Base-by-base conservation (phyloP, 148 eudicot species). In the Salicornia ramosissima region DNA sequence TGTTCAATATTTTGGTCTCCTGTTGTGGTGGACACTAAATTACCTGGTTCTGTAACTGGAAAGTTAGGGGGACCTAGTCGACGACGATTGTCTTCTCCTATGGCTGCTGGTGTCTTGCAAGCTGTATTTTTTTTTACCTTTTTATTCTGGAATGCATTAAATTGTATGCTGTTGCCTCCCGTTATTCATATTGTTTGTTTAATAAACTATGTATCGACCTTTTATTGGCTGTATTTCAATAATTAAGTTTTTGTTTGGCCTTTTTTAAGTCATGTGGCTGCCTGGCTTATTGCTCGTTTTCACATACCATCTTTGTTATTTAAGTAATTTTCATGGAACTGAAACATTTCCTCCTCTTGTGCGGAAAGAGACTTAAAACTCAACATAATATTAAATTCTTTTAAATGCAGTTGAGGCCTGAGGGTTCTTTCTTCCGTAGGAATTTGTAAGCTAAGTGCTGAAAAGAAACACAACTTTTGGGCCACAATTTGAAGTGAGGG, bases 1-100 rank as follows among this genome's bases (percentile, higher is more conserved):
- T 79, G 86, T 81, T 82, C 89, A 57, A 76, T 94, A 67, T 88
- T 88, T 76, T 87, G 88, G 96, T 82, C 84, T 53, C 68, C 42
- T 71, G 57, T 60, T 75, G 82, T 66, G 64, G 80, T 82, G 34
- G 85, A 76, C n/a, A 73, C 68, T 55, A 66, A 31, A 65, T 77
- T 90, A 73, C 93, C 99, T 64, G 84, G 86, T 65, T 80, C 90
- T 65, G 68, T 94, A 21, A 90, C 77, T 68, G 99, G 99, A 66
- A 88, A 75, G 83, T 78, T 94, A 64, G 99, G 99, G 56, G 99
- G 99, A 42, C 99, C 92, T 71, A 94, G 97, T 82, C 97, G 88
- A 79, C 87, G 97, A 13, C 79, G 97, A 25, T 72, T 94, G 73
- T 76, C 97, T 10, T 80, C 88, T 71, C 72, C 86, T 68, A 53